Percentiles rank a stretch among this genome's conserved stretches.
Evolutionary conservation across 2,329 filamentous ascomycete genomes (phyloP).

Genomic region (Penicillium sp.): DNA sequence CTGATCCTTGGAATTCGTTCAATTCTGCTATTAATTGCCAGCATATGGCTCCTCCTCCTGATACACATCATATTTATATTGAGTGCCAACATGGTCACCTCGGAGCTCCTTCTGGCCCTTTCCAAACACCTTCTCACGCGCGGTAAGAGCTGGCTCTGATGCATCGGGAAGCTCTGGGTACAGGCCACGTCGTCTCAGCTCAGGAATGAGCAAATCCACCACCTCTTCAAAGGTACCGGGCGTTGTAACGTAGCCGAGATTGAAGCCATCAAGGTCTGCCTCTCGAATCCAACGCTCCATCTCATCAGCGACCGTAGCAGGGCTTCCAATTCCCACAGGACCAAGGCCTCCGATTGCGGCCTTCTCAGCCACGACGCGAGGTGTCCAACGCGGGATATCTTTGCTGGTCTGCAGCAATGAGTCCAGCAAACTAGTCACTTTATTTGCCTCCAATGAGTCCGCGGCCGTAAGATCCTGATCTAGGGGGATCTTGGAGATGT

Average conservation of each 20-base stretch:
- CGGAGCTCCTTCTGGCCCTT: slow-evolving; percentile 59
- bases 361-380: slow-evolving; percentile 48
- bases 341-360: slow-evolving; percentile 53
- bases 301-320: slow-evolving; percentile 50
- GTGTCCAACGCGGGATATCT: slow-evolving; percentile 50
- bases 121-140: slow-evolving; percentile 64
- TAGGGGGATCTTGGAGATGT: slow-evolving; percentile 58
- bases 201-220: slow-evolving; percentile 52
- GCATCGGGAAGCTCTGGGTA: slow-evolving; percentile 40
- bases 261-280: slow-evolving; percentile 47
- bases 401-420: slow-evolving; percentile 54
- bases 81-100: slow-evolving; percentile 60
- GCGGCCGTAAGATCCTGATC: slow-evolving; percentile 59
- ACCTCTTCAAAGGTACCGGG: slow-evolving; percentile 57
- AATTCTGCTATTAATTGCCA: slow-evolving; percentile 6
- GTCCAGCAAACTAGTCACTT: slow-evolving; percentile 53
- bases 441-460: slow-evolving; percentile 57
- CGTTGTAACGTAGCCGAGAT: slow-evolving; percentile 52
- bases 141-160: slow-evolving; percentile 43
- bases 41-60: slow-evolving; percentile 52
- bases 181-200: slow-evolving; percentile 46
- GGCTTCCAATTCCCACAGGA: slow-evolving; percentile 51
- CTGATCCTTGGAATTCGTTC: not conserved
- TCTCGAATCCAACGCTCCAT: slow-evolving; percentile 50
- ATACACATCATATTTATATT: slow-evolving; percentile 66